Evolutionary conservation across 495 filamentous ascomycete species (phyloP), one percentile per base, ranked within the genome.

Genomic region (Penicillium canescens): DNA sequence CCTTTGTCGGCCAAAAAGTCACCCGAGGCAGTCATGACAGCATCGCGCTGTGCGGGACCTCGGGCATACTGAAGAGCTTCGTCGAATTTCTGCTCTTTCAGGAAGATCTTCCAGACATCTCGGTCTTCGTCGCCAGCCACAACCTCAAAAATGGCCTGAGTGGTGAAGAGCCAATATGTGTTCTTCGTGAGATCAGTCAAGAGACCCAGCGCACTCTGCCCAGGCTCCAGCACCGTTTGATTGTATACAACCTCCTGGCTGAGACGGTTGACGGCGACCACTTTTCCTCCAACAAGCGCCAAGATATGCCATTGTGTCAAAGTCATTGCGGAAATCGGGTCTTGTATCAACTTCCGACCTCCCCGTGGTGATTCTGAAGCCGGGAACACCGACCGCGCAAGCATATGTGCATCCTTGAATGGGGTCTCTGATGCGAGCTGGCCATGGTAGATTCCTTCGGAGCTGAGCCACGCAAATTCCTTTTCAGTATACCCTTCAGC

Each of bases 101-200:
- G 72, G 79, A 96, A 87, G 18, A 97, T 88, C 63, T 88, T 89
- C 94, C 94, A 98, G 24, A 97, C 81, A 73, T 98, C 92, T 58
- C 93, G 74, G 60, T 93, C 90, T 64, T 98, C 95, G 42, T 97
- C 90, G 20, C 82, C 86, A 14, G 90, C 87, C 9, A 91, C 89
- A 41, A 98, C 88, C 73, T 98, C 95, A 60, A 88, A 96, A 45
- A 98, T 96, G 54, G 94, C 90, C 51, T 87, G 77, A 5, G 80
- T 77, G 1, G 95, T 98, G 64, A 97, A 96, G 14, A 97, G 81
- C 94, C 94, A 98, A 64, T 89, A 97, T 1, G 94, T 98, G 54
- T 90, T 92, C 74, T 97, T 95, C 59, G 91, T 91, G 28, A 86
- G 78, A 68, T 98, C 94, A 5, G 91, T 86, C 59, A 89, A 84